These are phyloP conservation scores for Colletotrichum horii DNA, from an alignment of 2,329 filamentous ascomycete species.

Conservation along the genomic window DNA sequence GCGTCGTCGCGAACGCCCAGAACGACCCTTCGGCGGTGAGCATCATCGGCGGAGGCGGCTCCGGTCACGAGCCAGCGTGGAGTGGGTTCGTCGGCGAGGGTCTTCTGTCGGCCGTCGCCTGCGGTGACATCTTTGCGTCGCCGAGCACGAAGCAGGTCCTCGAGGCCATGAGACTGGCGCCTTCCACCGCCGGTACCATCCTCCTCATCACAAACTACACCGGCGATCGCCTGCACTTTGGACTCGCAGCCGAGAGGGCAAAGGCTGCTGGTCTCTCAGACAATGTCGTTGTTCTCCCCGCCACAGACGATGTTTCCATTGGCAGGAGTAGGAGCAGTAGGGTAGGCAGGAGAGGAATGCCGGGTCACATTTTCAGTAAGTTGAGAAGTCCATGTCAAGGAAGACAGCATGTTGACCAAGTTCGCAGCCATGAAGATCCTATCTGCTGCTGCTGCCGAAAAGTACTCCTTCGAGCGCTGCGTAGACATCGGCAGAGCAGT, in stretches of 20 bases:
- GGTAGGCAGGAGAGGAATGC: conserved; percentile 75
- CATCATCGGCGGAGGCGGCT: conserved; percentile 72
- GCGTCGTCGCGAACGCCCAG: conserved; percentile 43
- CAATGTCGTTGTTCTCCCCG: conserved; percentile 72
- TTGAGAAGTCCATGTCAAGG: conserved; percentile 29
- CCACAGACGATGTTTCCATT: conserved; percentile 77
- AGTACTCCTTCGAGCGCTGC: conserved; percentile 64
- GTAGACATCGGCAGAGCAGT: conserved; percentile 59
- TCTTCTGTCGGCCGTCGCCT: conserved; percentile 71
- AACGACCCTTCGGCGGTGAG: conserved; percentile 28
- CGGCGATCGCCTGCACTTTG: conserved; percentile 75
- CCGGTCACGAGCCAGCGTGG: conserved; percentile 77
- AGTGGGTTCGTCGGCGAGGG: conserved; percentile 74
- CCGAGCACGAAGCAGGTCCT: conserved; percentile 76
- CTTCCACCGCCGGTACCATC: conserved; percentile 68
- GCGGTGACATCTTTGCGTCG: conserved; percentile 77
- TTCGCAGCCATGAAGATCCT: conserved; percentile 71
- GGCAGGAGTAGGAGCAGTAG: conserved; percentile 70
- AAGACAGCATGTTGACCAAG: conserved; percentile 23
- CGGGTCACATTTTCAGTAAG: conserved; percentile 60
- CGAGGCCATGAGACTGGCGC: conserved; percentile 66
- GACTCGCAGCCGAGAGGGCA: conserved; percentile 76
- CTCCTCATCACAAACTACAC: conserved; percentile 81
- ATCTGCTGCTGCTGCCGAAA: conserved; percentile 66
- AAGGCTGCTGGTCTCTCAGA: conserved; percentile 64